phyloP scores from a whole-genome alignment of 1,284 basidiomycete genomes.

The Puccinia novopanici region DNA sequence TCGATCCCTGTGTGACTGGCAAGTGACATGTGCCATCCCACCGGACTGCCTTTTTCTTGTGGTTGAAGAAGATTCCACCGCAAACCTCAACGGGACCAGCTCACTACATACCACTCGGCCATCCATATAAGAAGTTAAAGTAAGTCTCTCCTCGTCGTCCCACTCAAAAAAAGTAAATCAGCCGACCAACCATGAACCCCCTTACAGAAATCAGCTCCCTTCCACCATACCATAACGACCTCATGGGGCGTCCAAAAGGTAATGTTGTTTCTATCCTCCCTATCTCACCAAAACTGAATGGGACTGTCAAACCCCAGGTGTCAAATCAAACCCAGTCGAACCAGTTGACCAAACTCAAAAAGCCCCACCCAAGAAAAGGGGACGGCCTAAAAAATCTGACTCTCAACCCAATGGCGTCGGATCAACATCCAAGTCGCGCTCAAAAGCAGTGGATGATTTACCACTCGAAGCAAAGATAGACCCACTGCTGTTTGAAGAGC shows the following conservation, averaged over 20 bases:
- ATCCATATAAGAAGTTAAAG: too few relatives aligned
- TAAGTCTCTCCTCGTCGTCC: too few relatives aligned
- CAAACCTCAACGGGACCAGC: too few relatives aligned
- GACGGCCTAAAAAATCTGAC: slow-evolving; percentile 23
- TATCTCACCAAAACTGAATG: background rate
- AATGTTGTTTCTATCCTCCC: background rate
- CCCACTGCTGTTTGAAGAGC: background rate
- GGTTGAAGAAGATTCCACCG: too few relatives aligned
- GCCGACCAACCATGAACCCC: background rate
- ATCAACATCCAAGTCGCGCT: background rate
- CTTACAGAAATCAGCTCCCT: background rate
- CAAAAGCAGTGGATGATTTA: background rate
- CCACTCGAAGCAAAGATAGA: slow-evolving; percentile 4
- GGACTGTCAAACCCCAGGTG: background rate
- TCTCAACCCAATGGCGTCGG: background rate
- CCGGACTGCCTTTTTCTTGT: too few relatives aligned
- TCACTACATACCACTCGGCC: too few relatives aligned
- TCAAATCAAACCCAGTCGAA: background rate
- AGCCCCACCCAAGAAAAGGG: slow-evolving; percentile 4
- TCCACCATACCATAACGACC: background rate
- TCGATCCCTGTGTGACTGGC: too few relatives aligned
- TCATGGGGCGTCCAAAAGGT: slow-evolving; percentile 21
- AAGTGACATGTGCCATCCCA: too few relatives aligned
- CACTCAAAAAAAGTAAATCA: too few relatives aligned
- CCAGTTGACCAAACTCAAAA: background rate